phyloP scores from a whole-genome alignment of 345 rosid species.

The Barbarea vulgaris region DNA sequence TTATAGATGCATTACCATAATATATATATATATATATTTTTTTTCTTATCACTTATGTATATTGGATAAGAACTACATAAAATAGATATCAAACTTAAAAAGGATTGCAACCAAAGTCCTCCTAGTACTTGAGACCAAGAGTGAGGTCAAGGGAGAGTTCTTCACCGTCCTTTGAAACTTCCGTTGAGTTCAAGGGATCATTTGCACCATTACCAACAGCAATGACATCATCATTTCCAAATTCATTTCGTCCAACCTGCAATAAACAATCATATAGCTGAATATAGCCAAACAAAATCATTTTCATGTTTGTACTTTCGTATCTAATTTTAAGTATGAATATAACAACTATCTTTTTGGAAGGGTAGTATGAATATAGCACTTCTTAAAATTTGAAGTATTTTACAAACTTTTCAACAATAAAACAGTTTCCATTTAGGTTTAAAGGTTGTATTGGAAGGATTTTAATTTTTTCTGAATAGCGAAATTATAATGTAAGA shows the following conservation, averaged over 20 bases:
- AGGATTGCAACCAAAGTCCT: conserved; percentile 4
- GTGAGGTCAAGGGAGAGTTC: conserved; percentile 29
- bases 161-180: neutral
- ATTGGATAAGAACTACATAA: conserved; percentile 6
- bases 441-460: neutral
- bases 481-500: neutral
- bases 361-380: neutral
- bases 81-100: neutral
- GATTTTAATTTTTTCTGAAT: no score
- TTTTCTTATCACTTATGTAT: conserved; percentile 5
- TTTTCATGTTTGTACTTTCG: neutral
- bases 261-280: neutral
- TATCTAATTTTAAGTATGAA: neutral
- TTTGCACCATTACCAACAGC: neutral
- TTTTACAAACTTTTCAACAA: neutral
- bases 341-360: neutral
- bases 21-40: conserved; percentile 5
- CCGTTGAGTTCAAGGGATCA: neutral
- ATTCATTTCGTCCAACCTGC: conserved; percentile 1
- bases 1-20: neutral
- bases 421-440: neutral
- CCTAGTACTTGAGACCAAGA: conserved; percentile 24
- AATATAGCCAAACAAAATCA: neutral
- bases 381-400: neutral
- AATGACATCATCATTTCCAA: neutral